Conservation (phyloP, 2,329 filamentous ascomycete genomes). For the Apiospora rasikravindrae region DNA sequence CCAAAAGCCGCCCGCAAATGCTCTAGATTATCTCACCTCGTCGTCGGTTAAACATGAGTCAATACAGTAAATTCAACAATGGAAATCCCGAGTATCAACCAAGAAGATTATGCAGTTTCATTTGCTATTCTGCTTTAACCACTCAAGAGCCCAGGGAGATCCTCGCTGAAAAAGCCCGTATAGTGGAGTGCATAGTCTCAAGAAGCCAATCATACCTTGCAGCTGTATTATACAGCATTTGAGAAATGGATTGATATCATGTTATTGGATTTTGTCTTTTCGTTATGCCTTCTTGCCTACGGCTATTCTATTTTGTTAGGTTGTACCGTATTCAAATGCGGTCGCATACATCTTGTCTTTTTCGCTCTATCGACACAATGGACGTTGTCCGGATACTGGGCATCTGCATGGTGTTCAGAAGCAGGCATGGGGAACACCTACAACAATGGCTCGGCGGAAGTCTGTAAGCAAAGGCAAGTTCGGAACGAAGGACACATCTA, state of each 20-base stretch:
- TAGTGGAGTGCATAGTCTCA: neutral
- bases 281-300: neutral
- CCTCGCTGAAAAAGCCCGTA: neutral
- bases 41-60: neutral
- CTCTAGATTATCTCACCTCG: neutral
- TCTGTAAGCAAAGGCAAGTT: neutral
- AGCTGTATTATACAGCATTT: neutral
- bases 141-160: neutral
- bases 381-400: neutral
- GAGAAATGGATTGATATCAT: neutral
- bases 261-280: neutral
- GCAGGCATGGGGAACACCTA: neutral
- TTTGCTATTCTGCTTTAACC: neutral
- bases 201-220: neutral
- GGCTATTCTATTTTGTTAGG: neutral
- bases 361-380: neutral
- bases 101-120: neutral
- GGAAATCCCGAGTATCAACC: neutral
- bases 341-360: neutral
- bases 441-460: neutral
- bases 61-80: neutral
- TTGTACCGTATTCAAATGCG: neutral
- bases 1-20: neutral
- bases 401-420: neutral
- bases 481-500: neutral